Evolutionary conservation across 2,329 filamentous ascomycete genomes (phyloP).

Genomic region (Stachybotrys echinatus): DNA sequence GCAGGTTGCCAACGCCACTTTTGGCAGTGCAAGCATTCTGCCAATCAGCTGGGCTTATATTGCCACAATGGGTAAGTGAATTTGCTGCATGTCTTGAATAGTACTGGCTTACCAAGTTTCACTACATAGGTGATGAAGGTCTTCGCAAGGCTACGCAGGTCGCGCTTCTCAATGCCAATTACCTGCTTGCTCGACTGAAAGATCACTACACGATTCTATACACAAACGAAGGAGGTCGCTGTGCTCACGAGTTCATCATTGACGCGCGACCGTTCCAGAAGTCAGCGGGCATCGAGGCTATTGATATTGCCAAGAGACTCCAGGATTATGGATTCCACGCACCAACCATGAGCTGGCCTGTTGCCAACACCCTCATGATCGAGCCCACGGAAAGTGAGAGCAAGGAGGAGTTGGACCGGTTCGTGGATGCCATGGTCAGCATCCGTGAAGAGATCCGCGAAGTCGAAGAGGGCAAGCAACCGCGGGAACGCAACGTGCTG

Average conservation of each 20-base stretch:
- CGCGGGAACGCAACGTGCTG: conserved; percentile 73
- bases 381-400: conserved; percentile 93
- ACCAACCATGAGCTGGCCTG: conserved; percentile 95
- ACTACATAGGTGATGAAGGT: conserved; percentile 42
- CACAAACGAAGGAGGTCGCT: conserved; percentile 83
- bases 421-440: conserved; percentile 81
- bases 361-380: conserved; percentile 94
- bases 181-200: conserved; percentile 83
- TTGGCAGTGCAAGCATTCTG: conserved; percentile 85
- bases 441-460: conserved; percentile 82
- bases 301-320: conserved; percentile 91
- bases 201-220: conserved; percentile 89
- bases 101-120: not conserved
- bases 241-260: conserved; percentile 96
- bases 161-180: conserved; percentile 92
- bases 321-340: conserved; percentile 98
- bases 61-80: conserved; percentile 65
- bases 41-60: conserved; percentile 96
- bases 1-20: conserved; percentile 58
- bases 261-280: conserved; percentile 84
- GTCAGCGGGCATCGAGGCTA: conserved; percentile 77
- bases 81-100: not conserved
- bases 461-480: conserved; percentile 74
- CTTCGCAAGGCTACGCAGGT: conserved; percentile 87
- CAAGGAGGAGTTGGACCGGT: conserved; percentile 87